Evolutionary conservation across 345 rosid genomes (phyloP), one percentile per base, ranked within the genome.

Genomic region (Psidium guajava): DNA sequence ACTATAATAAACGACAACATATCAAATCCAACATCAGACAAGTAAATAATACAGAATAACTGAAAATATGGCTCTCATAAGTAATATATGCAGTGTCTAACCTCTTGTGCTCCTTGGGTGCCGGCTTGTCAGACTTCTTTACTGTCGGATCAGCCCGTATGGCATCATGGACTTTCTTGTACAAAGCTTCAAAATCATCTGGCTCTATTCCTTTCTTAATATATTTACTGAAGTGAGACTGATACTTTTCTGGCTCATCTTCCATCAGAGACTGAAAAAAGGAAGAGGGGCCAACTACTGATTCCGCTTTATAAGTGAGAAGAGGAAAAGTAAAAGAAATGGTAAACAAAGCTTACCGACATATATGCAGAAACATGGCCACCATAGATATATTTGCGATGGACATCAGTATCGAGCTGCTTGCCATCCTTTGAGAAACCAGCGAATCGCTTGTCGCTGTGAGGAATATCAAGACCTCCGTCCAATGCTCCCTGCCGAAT

Each of bases 391-490:
- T 96, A 95, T 88, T 94, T 96, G 87, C 92, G 89, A 88, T 96
- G 98, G 86, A 91, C 89, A 44, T 95, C 98, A 82, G 95, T 89
- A 92, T 95, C 94, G 49, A 96, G 98, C 86, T 92, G 96, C 88
- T 94, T 93, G 57, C 88, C 54, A 0, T 94, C 95, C 90, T 93
- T 94, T 14, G 90, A 89, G 81, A 94, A 96, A 40, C 98, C 98
- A 32, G 98, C 97, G 57, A 95, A 96, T 61, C 98, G 88, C 92
- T 96, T 94, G n/a, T 93, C 98, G 51, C 98, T 92, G 84, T 96
- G 97, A 21, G 98, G 98, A 83, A 96, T 94, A 86, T 96, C 98
- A 87, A 96, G 88, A 25, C 98, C 98, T 82, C 96, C 98, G 61
- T 96, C 97, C 90, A 94, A 88, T 50, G 98, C 97, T 82, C 98